Base-by-base conservation (phyloP, 1,284 basidiomycete species). In the Ganoderma multipileum region DNA sequence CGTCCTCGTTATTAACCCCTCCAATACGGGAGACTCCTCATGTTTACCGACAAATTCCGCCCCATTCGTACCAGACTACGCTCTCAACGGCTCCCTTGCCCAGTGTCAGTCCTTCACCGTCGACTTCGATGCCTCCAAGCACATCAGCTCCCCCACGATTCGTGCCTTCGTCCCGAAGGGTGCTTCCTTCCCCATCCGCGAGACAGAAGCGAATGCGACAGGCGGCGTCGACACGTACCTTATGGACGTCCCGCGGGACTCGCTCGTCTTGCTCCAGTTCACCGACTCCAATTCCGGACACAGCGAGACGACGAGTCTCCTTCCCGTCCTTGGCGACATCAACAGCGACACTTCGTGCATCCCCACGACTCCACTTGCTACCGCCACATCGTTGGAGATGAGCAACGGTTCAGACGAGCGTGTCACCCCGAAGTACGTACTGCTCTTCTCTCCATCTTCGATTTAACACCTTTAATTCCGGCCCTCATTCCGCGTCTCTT, bases 41-140 rank as follows among this genome's bases (percentile, higher is more conserved):
- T 89, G 88, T 74, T 76, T 89, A 16, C 74, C 80, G 0, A 64
- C 75, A 18, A 59, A 65, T 38, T 33, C 67, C 2, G 6, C 70
- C 2, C 64, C 64, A 23, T 65, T 61, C 39, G 41, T 63, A 28
- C 63, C 60, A 50, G 69, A 67, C 67, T 85, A 77, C 73, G 68
- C 73, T 67, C 20, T 79, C 76, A 38, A 52, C 41, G 65, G 61
- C 67, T 42, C 61, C 14, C 72, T 86, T n/a, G 76, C 79, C 2
- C 88, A 90, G 75, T 90, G 89, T 78, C 79, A 83, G 71, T 75
- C 81, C 4, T 86, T 90, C 74, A 78, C 79, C 20, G 77, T 91
- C 41, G 73, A 72, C 3, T 89, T 83, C 75, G 79, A 86, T 67
- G 73, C 80, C 0, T 72, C 77, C 4, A 67, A 75, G n/a, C 75